Base-by-base conservation (phyloP, 2,329 filamentous ascomycete genomes). In the Pseudocercospora macadamiae region DNA sequence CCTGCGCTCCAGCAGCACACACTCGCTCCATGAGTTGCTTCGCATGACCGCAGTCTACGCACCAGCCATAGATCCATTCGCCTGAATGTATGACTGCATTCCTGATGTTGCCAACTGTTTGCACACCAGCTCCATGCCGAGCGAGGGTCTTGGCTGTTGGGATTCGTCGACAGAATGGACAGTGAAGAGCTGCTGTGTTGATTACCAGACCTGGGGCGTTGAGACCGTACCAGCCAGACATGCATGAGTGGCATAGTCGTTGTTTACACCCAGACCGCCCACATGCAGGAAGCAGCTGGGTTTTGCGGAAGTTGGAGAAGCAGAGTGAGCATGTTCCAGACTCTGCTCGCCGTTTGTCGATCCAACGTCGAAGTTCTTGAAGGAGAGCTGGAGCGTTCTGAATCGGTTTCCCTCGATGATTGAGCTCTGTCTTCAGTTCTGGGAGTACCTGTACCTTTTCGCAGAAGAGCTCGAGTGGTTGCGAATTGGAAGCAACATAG, bases 61-160 rank as follows among this genome's bases (percentile, higher is more conserved):
- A 59, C 59, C 59, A 61, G 7, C 51, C 59, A 26, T 61, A 52
- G 2, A 61, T 58, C 59, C 59, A 61, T 16, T 44, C 32, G 19
- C 59, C 59, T 23, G 30, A 16, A 14, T 51, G 21, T n/a, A 30
- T 37, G 4, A 61, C 55, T n/a, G 59, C 59, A 7, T 44, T 16
- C 6, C 32, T 30, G n/a, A 61, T 51, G 7, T 54, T 25, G 2
- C 26, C 34, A 16, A 61, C 44, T 8, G 59, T 51, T 6, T 59
- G 59, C 8, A 61, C 28, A 4, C 59, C 59, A 8, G 21, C 44
- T 4, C 51, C 51, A 7, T 51, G 39, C n/a, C 51, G 49, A 10
- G 55, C 30, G 2, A 61, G 37, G 14, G 44, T 58, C 30, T 55
- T 61, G 2, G 55, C 7, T 23, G 55, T 51, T 2, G 59, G 59